Base-by-base conservation (phyloP, 805 yeast species). In the Sugiyamaella smithiae region DNA sequence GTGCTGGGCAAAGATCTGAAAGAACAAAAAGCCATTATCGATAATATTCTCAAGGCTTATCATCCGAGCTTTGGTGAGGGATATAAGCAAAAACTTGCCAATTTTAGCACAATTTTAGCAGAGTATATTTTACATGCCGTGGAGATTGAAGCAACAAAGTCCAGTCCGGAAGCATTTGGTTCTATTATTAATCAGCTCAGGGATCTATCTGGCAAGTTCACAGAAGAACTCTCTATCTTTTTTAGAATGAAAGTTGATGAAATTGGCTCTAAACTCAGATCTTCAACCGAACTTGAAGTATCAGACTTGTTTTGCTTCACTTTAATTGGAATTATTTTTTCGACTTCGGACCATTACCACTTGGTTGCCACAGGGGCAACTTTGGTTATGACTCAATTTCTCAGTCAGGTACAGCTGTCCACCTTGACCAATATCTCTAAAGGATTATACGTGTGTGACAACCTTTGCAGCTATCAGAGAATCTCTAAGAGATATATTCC, bases 331-430 rank as follows among this genome's bases (percentile, higher is more conserved):
- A 72, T 76, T 46, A 63, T 89, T 3, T 93, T 85, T 62, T 90
- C 99, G 0, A 88, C 97, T 0, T 93, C 99, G 0, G 99, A 93
- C 71, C 90, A 88, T 63, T 91, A 86, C 67, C 99, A 93, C 71
- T 73, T 89, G 51, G 85, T 93, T 8, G 90, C 83, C 3, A 90
- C 97, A 0, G 96, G 97, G 2, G 76, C 91, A 1, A 70, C 80
- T 25, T 76, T 93, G 28, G 67, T 88, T 33, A 80, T 88, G 72
- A 78, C 84, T 43, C 91, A 88, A 65, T 71, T 80, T 11, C 68
- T 91, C 48, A 81, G 82, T 46, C 79, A 77, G 56, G 58, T 77
- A 17, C 73, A 74, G 37, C 65, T 67, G 23, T 61, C 62, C 19
- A 61, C 73, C 3, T 52, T 78, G 22, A 64, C 64, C 23, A 71